A percentile compares a stretch with the other conserved stretches of the same genome.
These are phyloP conservation scores for Pythium grandisporangium DNA, from an alignment of 352 stramenopile species.

Conservation along the genomic window DNA sequence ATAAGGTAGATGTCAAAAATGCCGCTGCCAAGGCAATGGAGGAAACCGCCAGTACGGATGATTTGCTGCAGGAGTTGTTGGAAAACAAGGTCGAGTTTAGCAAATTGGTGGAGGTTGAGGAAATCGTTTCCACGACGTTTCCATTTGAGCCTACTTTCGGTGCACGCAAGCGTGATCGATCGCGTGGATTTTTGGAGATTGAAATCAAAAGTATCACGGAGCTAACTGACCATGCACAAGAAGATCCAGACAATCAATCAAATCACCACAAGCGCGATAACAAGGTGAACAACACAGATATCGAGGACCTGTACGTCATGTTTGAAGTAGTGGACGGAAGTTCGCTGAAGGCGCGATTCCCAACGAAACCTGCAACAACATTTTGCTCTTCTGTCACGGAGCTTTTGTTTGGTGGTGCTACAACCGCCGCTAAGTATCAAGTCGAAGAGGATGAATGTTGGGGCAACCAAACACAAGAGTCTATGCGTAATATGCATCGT, in stretches of 20 bases:
- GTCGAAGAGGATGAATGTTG: too few species aligned
- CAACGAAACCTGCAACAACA: too few species aligned
- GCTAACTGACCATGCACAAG: constrained; percentile 23
- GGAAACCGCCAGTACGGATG: constrained; percentile 28
- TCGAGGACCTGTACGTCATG: constrained; percentile 37
- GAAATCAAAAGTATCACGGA: constrained; percentile 26
- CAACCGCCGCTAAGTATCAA: too few species aligned
- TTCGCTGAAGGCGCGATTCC: too few species aligned
- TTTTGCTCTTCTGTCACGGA: too few species aligned
- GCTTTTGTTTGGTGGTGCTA: too few species aligned
- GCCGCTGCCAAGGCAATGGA: constrained; percentile 31
- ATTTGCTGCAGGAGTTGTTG: constrained; percentile 36
- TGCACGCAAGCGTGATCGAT: constrained; percentile 18
- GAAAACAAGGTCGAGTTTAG: constrained; percentile 34
- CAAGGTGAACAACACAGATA: constrained; percentile 18
- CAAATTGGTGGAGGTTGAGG: constrained; percentile 28
- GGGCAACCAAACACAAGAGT: too few species aligned
- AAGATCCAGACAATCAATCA: too few species aligned
- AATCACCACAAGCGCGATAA: constrained; percentile 16
- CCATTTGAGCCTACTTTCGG: constrained; percentile 16
- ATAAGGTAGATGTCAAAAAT: constrained; percentile 40
- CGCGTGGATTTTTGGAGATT: constrained; percentile 27
- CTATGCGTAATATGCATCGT: too few species aligned
- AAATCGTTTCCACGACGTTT: constrained; percentile 12
- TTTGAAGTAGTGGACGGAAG: constrained; percentile 30